Percentiles rank a stretch among this genome's conserved stretches.
These are phyloP conservation scores for Davidsoniella australis DNA, from an alignment of 2,329 filamentous ascomycete species.

Conservation along the genomic window DNA sequence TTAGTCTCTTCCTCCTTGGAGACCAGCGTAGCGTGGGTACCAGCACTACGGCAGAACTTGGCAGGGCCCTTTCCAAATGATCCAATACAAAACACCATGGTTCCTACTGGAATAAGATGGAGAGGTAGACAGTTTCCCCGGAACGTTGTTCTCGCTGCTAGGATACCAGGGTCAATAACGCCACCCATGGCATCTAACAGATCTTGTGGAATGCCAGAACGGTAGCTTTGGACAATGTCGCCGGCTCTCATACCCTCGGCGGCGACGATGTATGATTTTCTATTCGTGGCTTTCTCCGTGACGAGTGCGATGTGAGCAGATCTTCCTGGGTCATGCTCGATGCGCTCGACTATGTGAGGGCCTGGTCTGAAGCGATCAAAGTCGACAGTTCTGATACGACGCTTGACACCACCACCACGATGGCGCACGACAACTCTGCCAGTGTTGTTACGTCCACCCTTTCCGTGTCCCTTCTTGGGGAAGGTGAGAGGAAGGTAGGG, in stretches of 20 bases:
- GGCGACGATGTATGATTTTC: slow-evolving; percentile 84
- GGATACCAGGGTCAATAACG: slow-evolving; percentile 79
- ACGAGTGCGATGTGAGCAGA: slow-evolving; percentile 85
- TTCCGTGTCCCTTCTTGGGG: slow-evolving; percentile 79
- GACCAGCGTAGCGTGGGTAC: slow-evolving; percentile 76
- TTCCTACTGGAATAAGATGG: slow-evolving; percentile 92
- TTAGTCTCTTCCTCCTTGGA: slow-evolving; percentile 68
- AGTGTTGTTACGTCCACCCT: slow-evolving; percentile 80
- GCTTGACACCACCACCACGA: slow-evolving; percentile 79
- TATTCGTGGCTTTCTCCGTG: slow-evolving; percentile 53
- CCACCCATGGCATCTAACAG: slow-evolving; percentile 87
- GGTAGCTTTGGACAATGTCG: slow-evolving; percentile 83
- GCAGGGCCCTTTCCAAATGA: slow-evolving; percentile 55
- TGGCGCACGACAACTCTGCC: slow-evolving; percentile 80
- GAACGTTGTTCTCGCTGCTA: slow-evolving; percentile 86
- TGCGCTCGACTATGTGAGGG: slow-evolving; percentile 75
- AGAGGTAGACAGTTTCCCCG: slow-evolving; percentile 88
- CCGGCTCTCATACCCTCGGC: slow-evolving; percentile 85
- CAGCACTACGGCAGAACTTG: slow-evolving; percentile 87
- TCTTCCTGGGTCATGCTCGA: slow-evolving; percentile 89
- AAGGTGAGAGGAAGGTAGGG: slow-evolving; percentile 71
- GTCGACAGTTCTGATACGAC: slow-evolving; percentile 81
- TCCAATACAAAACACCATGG: slow-evolving; percentile 78
- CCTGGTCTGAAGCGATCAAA: slow-evolving; percentile 66
- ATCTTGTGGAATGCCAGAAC: slow-evolving; percentile 71